These are phyloP conservation scores for Pneumocystis jirovecii DNA, from an alignment of 1,139 yeast species.

Conservation along the genomic window DNA sequence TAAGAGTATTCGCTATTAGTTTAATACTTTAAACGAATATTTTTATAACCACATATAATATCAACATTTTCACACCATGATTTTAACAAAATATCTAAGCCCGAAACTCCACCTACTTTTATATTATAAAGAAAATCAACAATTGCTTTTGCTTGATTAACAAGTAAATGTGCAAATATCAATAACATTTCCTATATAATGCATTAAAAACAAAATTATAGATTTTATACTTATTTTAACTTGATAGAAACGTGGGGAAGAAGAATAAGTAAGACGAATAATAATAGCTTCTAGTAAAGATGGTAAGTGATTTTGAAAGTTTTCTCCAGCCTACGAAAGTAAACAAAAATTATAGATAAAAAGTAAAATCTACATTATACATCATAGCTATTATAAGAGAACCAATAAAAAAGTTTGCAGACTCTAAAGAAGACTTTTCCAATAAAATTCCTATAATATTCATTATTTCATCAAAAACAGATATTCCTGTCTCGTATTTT, in stretches of 20 bases:
- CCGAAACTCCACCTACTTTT: conserved; percentile 1
- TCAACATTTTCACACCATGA: conserved; percentile 13
- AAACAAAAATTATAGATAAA: not conserved
- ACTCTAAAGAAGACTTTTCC: conserved; percentile 5
- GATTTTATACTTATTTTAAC: conserved; percentile 1
- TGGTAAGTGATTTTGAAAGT: conserved; percentile 6
- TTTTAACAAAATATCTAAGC: conserved; percentile 10
- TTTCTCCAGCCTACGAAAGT: not conserved
- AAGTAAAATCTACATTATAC: not conserved
- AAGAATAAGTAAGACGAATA: conserved; percentile 1
- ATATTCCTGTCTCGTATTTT: conserved; percentile 2
- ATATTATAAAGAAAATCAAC: conserved; percentile 7
- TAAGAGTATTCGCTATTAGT: not conserved
- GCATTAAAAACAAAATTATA: conserved; percentile 1
- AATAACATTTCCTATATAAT: conserved; percentile 8
- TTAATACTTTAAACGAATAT: conserved; percentile 5
- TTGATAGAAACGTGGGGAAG: conserved; percentile 1
- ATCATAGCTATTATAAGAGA: conserved; percentile 5
- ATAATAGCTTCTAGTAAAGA: conserved; percentile 6
- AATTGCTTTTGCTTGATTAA: conserved; percentile 5
- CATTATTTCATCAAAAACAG: conserved; percentile 4
- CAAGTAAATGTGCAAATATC: conserved; percentile 11
- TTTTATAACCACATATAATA: conserved; percentile 10
- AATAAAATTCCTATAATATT: conserved; percentile 6
- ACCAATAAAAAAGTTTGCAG: conserved; percentile 8